A percentile compares a stretch with the other conserved stretches of the same genome.
Conservation (phyloP, 2,329 filamentous ascomycete species). For the Colletotrichum orchidophilum region DNA sequence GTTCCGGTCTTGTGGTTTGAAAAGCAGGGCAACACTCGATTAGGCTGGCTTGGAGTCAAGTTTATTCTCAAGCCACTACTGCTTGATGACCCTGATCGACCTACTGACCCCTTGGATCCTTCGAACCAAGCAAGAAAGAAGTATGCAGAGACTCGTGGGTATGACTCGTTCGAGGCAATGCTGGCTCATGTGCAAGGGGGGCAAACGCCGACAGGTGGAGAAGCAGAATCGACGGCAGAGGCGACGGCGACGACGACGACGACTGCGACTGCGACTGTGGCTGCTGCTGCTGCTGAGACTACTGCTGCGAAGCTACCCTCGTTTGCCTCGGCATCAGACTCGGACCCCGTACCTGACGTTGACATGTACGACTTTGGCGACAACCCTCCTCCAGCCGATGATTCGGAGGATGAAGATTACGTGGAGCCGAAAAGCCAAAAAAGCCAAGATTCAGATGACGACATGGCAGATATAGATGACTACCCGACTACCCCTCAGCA, state of each 20-base stretch:
- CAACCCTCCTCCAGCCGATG: slow-evolving; percentile 36
- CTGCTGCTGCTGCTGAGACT: no score
- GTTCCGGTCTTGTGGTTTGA: slow-evolving; percentile 37
- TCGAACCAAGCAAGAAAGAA: slow-evolving; percentile 16
- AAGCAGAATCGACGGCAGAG: neutral
- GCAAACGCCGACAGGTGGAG: neutral
- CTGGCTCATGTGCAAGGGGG: neutral
- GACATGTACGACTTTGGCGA: slow-evolving; percentile 31
- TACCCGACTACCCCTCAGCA: slow-evolving; percentile 5
- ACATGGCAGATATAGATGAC: slow-evolving; percentile 9
- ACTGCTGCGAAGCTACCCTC: slow-evolving; percentile 12
- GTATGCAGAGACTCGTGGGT: slow-evolving; percentile 25
- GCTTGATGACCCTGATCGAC: slow-evolving; percentile 24
- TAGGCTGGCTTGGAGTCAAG: slow-evolving; percentile 24
- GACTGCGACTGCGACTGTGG: no score
- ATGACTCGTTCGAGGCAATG: slow-evolving; percentile 29
- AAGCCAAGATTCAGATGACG: slow-evolving; percentile 12
- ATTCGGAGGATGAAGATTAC: slow-evolving; percentile 29
- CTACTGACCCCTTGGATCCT: slow-evolving; percentile 12
- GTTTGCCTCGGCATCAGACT: slow-evolving; percentile 23
- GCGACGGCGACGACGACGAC: neutral
- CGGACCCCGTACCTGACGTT: slow-evolving; percentile 15
- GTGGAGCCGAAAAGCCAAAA: neutral
- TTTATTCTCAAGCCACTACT: slow-evolving; percentile 11
- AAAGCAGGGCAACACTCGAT: slow-evolving; percentile 29